phyloP scores from a whole-genome alignment of 2,329 filamentous ascomycete species.

The Penicillium sp. region DNA sequence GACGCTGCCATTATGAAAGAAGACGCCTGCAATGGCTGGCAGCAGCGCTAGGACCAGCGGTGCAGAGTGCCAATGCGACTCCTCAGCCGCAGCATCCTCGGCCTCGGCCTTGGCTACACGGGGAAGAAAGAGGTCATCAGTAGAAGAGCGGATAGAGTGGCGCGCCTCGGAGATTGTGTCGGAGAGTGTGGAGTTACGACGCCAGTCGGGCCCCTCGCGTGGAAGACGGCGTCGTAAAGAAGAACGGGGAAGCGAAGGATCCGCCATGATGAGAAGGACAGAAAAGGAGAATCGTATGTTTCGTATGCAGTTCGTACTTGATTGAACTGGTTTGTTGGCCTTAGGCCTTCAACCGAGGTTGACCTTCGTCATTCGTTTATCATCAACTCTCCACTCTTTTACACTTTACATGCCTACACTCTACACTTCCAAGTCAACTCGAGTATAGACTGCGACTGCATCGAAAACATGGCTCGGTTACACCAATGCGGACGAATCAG shows the following conservation, averaged over 20 bases:
- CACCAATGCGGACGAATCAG: neutral
- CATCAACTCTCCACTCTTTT: neutral
- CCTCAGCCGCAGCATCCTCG: conserved; percentile 45
- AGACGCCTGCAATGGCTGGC: conserved; percentile 75
- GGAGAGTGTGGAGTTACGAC: conserved; percentile 73
- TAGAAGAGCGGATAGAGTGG: conserved; percentile 60
- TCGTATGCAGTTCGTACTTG: conserved; percentile 6
- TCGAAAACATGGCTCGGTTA: neutral
- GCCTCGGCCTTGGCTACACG: conserved; percentile 43
- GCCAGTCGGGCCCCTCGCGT: conserved; percentile 34
- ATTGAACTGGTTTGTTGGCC: too few species aligned
- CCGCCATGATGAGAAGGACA: conserved; percentile 9
- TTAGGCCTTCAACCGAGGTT: conserved; percentile 9
- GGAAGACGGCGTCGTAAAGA: conserved; percentile 1
- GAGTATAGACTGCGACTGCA: neutral
- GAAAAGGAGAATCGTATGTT: conserved; percentile 5
- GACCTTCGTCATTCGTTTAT: neutral
- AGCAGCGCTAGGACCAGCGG: conserved; percentile 79
- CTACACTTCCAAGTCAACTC: too few species aligned
- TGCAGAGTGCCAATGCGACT: conserved; percentile 71
- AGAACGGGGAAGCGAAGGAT: neutral
- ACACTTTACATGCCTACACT: neutral
- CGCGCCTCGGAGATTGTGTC: conserved; percentile 67
- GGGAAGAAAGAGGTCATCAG: conserved; percentile 63
- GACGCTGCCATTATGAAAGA: conserved; percentile 79